phyloP scores from a whole-genome alignment of 805 yeast genomes.

The Candida jianshihensis region DNA sequence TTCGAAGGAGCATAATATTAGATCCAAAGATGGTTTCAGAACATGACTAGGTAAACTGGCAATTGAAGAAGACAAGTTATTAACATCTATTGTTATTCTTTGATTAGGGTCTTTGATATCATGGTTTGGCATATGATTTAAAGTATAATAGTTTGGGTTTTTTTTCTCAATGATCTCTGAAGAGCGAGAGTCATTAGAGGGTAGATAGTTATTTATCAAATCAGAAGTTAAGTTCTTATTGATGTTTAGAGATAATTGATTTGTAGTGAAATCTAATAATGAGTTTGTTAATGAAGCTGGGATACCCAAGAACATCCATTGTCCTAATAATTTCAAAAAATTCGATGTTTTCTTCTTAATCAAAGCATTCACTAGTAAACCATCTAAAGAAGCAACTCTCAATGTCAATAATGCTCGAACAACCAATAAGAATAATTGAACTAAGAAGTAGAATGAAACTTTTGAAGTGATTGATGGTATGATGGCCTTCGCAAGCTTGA shows the following conservation, averaged over 20 bases:
- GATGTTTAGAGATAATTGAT: slow-evolving; percentile 48
- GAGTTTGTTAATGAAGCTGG: slow-evolving; percentile 84
- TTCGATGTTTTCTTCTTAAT: slow-evolving; percentile 61
- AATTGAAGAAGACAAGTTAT: slow-evolving; percentile 62
- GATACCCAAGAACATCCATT: slow-evolving; percentile 80
- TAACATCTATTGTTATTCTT: slow-evolving; percentile 73
- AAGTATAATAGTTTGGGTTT: slow-evolving; percentile 66
- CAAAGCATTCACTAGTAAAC: slow-evolving; percentile 73
- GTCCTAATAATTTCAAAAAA: slow-evolving; percentile 54
- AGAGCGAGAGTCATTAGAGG: slow-evolving; percentile 32
- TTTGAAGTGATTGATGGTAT: slow-evolving; percentile 19
- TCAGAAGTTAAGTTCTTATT: slow-evolving; percentile 58
- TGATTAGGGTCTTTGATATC: slow-evolving; percentile 69
- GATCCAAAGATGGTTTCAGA: slow-evolving; percentile 75
- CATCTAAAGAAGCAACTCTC: slow-evolving; percentile 82
- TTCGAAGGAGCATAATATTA: slow-evolving; percentile 73
- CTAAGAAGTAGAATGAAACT: slow-evolving; percentile 17
- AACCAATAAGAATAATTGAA: slow-evolving; percentile 40
- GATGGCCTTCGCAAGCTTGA: slow-evolving; percentile 10
- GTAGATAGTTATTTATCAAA: slow-evolving; percentile 65
- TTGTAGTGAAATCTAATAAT: slow-evolving; percentile 53
- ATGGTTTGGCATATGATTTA: slow-evolving; percentile 48
- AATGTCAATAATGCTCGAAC: slow-evolving; percentile 68
- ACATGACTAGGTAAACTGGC: slow-evolving; percentile 76
- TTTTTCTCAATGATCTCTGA: slow-evolving; percentile 23